Evolutionary conservation across 83 land plant genomes (phyloP).

Genomic region (Diphasiastrum complanatum): DNA sequence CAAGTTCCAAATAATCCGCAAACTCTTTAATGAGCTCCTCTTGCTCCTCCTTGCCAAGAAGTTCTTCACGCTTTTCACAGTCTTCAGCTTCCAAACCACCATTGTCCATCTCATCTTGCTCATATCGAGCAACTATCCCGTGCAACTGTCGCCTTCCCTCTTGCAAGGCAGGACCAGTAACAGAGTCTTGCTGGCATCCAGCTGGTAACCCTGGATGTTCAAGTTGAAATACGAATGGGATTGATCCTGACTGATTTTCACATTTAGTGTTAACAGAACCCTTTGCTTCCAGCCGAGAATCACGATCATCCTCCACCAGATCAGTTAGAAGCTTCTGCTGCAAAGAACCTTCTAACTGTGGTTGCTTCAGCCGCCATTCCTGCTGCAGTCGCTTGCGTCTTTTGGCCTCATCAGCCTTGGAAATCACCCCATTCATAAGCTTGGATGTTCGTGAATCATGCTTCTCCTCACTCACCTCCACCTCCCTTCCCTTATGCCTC

Average conservation of each 20-base stretch:
- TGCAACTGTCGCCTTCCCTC: slow-evolving; percentile 29
- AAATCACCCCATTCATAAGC: neutral
- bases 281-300: no score
- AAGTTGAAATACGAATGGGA: slow-evolving; percentile 16
- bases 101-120: slow-evolving; percentile 12
- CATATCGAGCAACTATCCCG: slow-evolving; percentile 5
- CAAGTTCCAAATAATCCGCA: slow-evolving; percentile 22
- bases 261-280: no score
- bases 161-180: slow-evolving; percentile 26
- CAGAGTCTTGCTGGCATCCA: slow-evolving; percentile 22
- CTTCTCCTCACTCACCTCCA: slow-evolving; percentile 8
- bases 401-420: no score
- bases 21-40: slow-evolving; percentile 22
- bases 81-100: neutral
- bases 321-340: no score
- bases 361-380: no score
- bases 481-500: slow-evolving; percentile 18
- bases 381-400: no score
- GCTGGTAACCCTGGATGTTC: slow-evolving; percentile 37
- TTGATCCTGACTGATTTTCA: no score
- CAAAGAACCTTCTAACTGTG: no score
- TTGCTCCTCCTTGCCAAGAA: slow-evolving; percentile 15
- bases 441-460: neutral
- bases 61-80: slow-evolving; percentile 11
- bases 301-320: no score